Base-by-base conservation (phyloP, 441 rosid species). In the Breynia disticha region DNA sequence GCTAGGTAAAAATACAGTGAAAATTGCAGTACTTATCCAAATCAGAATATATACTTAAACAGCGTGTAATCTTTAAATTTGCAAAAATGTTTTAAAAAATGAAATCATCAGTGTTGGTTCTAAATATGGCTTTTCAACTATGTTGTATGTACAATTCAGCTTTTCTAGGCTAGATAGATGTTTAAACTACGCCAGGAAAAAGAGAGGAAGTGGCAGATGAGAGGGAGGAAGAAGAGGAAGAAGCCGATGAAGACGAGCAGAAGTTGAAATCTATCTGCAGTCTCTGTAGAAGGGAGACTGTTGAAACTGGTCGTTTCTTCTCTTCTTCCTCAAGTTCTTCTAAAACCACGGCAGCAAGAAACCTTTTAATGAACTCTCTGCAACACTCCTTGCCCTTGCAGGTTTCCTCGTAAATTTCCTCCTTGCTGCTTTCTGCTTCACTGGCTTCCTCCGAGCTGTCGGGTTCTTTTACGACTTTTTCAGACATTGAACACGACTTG, bases 221-320 rank as follows among this genome's bases (percentile, higher is more conserved):
- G 17, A 54, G 8, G 2, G 73, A 62, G 8, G 56, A 52, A 19
- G 55, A 57, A 10, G 62, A 45, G 10, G 58, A 21, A 14, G n/a
- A 41, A 41, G 44, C 21, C 37, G 50, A 43, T 2, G 60, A 52
- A 55, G 50, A 59, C 11, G 62, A 59, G 60, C 72, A 57, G 37
- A 71, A 75, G 59, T 83, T 80, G 50, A 86, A 79, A 69, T 86
- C 95, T 20, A 86, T 76, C 67, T 81, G 95, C 66, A 86, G 67
- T 62, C 78, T 68, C 63, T 54, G 69, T 48, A 74, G 69, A 55
- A 65, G 82, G 32, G 69, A 65, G n/a, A 50, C 19, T 1, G 64
- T 52, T 13, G 75, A 72, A 12, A 59, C 60, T 0, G 57, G 46
- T 11, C 82, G 78, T 60, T 71, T 82, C 48, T 64, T 69, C 71